A percentile compares a stretch with the other conserved stretches of the same genome.
Evolutionary conservation across 1,139 yeast genomes (phyloP).

Genomic region (Yamadazyma membranifaciens): DNA sequence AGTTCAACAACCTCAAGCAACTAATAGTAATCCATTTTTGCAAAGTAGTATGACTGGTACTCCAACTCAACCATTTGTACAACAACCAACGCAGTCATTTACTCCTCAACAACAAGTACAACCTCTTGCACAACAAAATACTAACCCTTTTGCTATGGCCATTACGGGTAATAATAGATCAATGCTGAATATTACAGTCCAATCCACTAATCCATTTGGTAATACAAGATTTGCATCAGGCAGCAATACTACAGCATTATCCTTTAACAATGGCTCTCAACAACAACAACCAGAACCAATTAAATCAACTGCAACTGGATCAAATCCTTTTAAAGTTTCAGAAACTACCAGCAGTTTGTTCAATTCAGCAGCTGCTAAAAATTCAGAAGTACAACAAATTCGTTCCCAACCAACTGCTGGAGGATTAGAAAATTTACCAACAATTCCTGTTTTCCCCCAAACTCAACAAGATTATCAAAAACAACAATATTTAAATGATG

Average conservation of each 20-base stretch:
- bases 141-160: slow-evolving; percentile 43
- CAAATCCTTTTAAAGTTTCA: slow-evolving; percentile 47
- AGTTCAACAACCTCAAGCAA: slow-evolving; percentile 20
- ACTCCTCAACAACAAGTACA: slow-evolving; percentile 9
- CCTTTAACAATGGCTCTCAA: slow-evolving; percentile 21
- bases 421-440: slow-evolving; percentile 61
- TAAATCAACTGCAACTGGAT: slow-evolving; percentile 36
- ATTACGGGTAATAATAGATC: slow-evolving; percentile 7
- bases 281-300: slow-evolving; percentile 20
- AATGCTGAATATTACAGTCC: slow-evolving; percentile 5
- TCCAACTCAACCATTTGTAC: slow-evolving; percentile 13
- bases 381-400: slow-evolving; percentile 21
- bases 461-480: slow-evolving; percentile 47
- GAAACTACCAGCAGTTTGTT: slow-evolving; percentile 36
- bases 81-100: slow-evolving; percentile 17
- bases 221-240: slow-evolving; percentile 36
- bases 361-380: slow-evolving; percentile 24
- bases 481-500: slow-evolving; percentile 36
- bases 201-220: slow-evolving; percentile 50
- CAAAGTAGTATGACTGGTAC: slow-evolving; percentile 14
- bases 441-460: slow-evolving; percentile 64
- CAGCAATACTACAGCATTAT: slow-evolving; percentile 37
- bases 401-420: slow-evolving; percentile 63
- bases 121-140: slow-evolving; percentile 18
- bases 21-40: slow-evolving; percentile 28